Conservation (phyloP, 1,284 basidiomycete genomes). For the Ustilago lituana region DNA sequence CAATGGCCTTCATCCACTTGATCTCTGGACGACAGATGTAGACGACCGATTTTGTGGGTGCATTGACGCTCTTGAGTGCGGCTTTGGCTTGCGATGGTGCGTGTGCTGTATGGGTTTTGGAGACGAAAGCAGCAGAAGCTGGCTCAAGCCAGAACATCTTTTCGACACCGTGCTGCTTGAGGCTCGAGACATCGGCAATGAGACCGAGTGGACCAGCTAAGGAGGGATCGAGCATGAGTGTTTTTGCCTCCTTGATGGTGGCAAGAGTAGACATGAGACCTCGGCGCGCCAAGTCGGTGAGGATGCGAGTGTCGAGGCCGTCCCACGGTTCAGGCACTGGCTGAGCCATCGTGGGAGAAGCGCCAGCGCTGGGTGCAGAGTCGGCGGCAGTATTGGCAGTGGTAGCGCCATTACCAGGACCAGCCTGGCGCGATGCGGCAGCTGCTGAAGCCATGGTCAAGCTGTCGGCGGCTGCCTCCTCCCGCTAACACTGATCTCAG, state of each 20-base stretch:
- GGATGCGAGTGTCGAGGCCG: conserved; percentile 44
- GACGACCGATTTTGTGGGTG: conserved; percentile 86
- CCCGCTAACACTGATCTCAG: conserved; percentile 8
- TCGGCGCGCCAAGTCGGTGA: conserved; percentile 46
- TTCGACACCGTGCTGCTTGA: conserved; percentile 98
- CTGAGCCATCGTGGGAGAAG: conserved; percentile 14
- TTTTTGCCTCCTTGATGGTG: conserved; percentile 74
- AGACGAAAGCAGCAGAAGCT: conserved; percentile 40
- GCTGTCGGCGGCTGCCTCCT: conserved; percentile 7
- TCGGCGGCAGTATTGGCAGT: neutral
- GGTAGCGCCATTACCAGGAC: conserved; percentile 4
- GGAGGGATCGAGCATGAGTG: conserved; percentile 86
- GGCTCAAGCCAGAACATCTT: conserved; percentile 98
- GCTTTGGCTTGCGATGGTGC: conserved; percentile 23
- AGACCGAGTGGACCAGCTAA: conserved; percentile 91
- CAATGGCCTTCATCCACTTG: conserved; percentile 85
- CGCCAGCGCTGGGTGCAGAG: conserved; percentile 6
- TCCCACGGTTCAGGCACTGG: conserved; percentile 37
- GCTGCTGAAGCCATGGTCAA: conserved; percentile 30
- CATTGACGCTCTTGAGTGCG: conserved; percentile 69
- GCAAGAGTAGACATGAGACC: conserved; percentile 50
- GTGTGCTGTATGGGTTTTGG: conserved; percentile 24
- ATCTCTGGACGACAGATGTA: conserved; percentile 92
- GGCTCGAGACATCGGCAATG: conserved; percentile 86
- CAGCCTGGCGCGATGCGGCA: conserved; percentile 26